These are phyloP conservation scores for Truncatella angustata DNA, from an alignment of 2,329 filamentous ascomycete genomes.

Conservation along the genomic window DNA sequence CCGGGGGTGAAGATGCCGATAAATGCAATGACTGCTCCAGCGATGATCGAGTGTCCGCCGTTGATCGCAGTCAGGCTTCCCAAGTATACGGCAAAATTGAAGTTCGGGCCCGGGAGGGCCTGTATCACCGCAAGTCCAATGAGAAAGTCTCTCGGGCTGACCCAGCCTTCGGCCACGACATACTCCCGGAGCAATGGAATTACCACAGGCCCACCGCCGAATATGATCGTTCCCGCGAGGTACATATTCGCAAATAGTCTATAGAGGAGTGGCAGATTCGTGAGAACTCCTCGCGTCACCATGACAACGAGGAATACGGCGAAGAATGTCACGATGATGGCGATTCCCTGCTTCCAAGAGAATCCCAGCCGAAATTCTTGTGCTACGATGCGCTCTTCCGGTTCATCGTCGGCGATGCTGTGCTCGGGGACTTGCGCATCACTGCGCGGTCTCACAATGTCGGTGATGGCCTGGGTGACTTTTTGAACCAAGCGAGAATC, in stretches of 20 bases:
- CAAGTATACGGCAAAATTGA: constrained; percentile 52
- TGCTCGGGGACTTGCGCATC: neutral
- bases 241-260: constrained; percentile 71
- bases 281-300: constrained; percentile 42
- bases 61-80: constrained; percentile 47
- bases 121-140: constrained; percentile 72
- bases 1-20: constrained; percentile 54
- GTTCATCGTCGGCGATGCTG: too few species aligned
- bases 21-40: constrained; percentile 51
- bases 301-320: constrained; percentile 56
- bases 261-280: constrained; percentile 44
- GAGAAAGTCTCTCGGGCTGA: constrained; percentile 67
- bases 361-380: constrained; percentile 34
- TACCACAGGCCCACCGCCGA: constrained; percentile 61
- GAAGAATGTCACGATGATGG: constrained; percentile 49
- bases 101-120: constrained; percentile 64
- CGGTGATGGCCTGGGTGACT: neutral
- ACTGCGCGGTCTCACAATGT: constrained; percentile 11
- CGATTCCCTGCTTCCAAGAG: constrained; percentile 42
- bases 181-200: constrained; percentile 62
- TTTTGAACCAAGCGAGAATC: too few species aligned
- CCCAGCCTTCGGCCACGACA: constrained; percentile 68
- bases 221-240: constrained; percentile 68
- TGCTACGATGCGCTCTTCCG: constrained; percentile 32
- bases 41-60: constrained; percentile 31